Base-by-base conservation (phyloP, 2,329 filamentous ascomycete genomes). In the Microdochium trichocladiopsis region DNA sequence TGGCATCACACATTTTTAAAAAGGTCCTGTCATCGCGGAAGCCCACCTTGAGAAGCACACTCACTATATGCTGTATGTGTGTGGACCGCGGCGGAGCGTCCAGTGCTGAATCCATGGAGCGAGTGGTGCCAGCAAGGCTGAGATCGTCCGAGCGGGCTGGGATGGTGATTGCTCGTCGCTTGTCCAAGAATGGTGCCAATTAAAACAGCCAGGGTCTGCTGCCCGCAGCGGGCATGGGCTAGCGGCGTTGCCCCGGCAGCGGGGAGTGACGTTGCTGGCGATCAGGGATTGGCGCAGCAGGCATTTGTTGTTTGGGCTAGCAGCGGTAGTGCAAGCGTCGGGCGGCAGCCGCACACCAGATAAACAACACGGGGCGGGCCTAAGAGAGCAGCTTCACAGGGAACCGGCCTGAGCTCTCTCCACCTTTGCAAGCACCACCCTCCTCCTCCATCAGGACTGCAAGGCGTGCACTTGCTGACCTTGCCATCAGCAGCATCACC, bases 231-330 rank as follows among this genome's bases (percentile, higher is more conserved):
- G 41, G 41, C n/a, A 18, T 18, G 11, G 14, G 11, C 14, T 9
- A 18, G 14, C 16, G 16, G 41, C 23, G 47, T 48, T 48, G 47
- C 47, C 47, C 23, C 25, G 47, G 47, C 47, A 48, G 47, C 47
- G n/a, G 24, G 4, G 3, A 48, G 47, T 48, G 47, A 48, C 47
- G 47, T 48, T 48, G 47, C 47, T 25, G 25, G 25, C 23, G 23
- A n/a, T 12, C 47, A 16, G 47, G 47, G 47, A 48, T 48, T 48
- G 47, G 47, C n/a, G 21, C 33, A 23, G 41, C 41, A 22, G 41
- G 41, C 41, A 45, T 45, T 45, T 45, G 41, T 45, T 45, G 41
- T 45, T 45, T 45, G 41, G n/a, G 41, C 41, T 22, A 45, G 12
- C 21, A 5, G 41, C 41, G 18, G 41, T 45, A 45, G 41, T 18